Conservation (phyloP, 169 alveolate genomes). For the Babesia bigemina region DNA sequence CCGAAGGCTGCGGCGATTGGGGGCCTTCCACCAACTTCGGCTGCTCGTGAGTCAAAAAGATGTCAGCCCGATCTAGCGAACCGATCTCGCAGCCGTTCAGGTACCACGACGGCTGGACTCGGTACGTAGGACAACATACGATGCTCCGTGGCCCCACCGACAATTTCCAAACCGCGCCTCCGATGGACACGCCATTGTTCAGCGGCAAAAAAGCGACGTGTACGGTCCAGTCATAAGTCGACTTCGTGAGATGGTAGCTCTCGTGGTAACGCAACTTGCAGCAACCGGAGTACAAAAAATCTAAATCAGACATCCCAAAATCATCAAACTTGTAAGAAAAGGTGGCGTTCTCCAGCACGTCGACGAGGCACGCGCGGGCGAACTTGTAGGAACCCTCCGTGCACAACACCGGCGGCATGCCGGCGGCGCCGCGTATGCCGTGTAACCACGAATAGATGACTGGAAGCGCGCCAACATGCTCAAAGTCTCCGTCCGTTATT, state of each 20-base stretch:
- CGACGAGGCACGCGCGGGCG: constrained; percentile 56
- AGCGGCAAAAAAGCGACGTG: constrained; percentile 27
- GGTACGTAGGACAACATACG: constrained; percentile 34
- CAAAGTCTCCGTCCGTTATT: constrained; percentile 63
- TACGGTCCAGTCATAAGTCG: constrained; percentile 4
- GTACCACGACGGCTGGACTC: constrained; percentile 35
- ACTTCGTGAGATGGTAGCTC: constrained; percentile 22
- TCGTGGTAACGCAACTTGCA: constrained; percentile 48
- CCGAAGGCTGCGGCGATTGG: background rate
- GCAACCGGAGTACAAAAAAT: constrained; percentile 26
- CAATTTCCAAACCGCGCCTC: constrained; percentile 58
- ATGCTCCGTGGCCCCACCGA: constrained; percentile 44
- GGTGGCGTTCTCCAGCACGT: constrained; percentile 59
- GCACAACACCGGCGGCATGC: constrained; percentile 40
- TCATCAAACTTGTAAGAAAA: constrained; percentile 47
- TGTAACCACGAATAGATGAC: constrained; percentile 35
- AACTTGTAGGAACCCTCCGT: constrained; percentile 67
- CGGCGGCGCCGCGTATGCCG: constrained; percentile 8
- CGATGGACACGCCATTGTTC: constrained; percentile 64
- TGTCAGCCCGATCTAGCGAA: constrained; percentile 24
- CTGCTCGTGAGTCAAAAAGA: constrained; percentile 38
- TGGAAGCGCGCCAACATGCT: constrained; percentile 54
- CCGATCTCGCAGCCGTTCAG: constrained; percentile 34
- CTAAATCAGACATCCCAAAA: constrained; percentile 37
- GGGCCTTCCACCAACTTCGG: background rate